Evolutionary conservation across 1,284 basidiomycete genomes (phyloP).

Genomic region (Chalciporus sp.): DNA sequence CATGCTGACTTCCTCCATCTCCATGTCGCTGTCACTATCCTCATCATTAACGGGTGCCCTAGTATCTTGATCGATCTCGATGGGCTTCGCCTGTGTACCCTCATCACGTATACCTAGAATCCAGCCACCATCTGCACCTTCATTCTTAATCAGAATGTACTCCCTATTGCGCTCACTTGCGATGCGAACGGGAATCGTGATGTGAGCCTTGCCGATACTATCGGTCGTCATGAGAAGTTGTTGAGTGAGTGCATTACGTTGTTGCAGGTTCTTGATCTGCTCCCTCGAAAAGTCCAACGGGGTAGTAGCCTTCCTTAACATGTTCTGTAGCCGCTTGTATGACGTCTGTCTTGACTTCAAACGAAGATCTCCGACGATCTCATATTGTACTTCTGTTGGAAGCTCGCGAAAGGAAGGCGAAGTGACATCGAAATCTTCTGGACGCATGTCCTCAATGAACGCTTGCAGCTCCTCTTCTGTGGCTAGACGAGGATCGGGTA

Average conservation of each 20-base stretch:
- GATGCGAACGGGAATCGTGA: constrained; percentile 90
- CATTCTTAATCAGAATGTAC: constrained; percentile 93
- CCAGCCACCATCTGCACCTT: constrained; percentile 87
- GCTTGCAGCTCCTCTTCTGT: constrained; percentile 89
- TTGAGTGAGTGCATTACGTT: constrained; percentile 92
- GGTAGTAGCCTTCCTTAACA: constrained; percentile 82
- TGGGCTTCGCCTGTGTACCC: constrained; percentile 81
- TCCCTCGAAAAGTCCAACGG: constrained; percentile 95
- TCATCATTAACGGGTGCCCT: constrained; percentile 34
- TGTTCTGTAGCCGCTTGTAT: constrained; percentile 87
- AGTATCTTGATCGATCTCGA: constrained; percentile 73
- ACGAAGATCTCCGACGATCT: constrained; percentile 95
- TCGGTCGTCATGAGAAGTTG: constrained; percentile 95
- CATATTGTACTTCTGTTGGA: constrained; percentile 96
- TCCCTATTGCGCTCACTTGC: constrained; percentile 93
- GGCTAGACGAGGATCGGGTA: constrained; percentile 87
- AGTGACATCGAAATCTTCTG: constrained; percentile 88
- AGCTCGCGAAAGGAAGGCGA: constrained; percentile 91
- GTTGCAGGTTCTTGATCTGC: constrained; percentile 89
- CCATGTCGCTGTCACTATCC: constrained; percentile 58
- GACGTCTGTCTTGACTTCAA: constrained; percentile 94
- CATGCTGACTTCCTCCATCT: constrained; percentile 81
- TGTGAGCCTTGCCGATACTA: constrained; percentile 86
- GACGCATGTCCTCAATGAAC: constrained; percentile 92
- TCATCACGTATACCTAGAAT: constrained; percentile 87